Conservation (phyloP, 2,329 filamentous ascomycete genomes). For the Mycosphaerella sp. region DNA sequence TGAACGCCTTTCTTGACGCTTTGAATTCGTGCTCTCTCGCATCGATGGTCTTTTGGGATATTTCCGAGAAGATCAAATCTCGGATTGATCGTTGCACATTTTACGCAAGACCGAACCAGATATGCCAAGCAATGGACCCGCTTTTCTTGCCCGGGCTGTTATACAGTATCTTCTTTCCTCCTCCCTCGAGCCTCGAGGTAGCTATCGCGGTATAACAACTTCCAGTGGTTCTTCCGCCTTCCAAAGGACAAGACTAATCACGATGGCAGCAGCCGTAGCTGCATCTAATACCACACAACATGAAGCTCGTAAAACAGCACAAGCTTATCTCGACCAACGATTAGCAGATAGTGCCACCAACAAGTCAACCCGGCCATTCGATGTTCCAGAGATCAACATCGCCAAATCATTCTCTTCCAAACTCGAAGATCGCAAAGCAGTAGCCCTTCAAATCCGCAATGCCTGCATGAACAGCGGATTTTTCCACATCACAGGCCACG, state of each 20-base stretch:
- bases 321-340: conserved; percentile 33
- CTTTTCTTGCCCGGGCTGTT: neutral
- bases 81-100: neutral
- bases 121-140: conserved; percentile 4
- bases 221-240: neutral
- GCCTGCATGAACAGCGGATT: conserved; percentile 38
- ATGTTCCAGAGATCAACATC: conserved; percentile 37
- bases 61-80: too few relatives aligned
- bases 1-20: too few relatives aligned
- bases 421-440: conserved; percentile 30
- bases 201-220: too few relatives aligned
- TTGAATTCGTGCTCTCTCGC: too few relatives aligned
- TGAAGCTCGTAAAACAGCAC: conserved; percentile 33
- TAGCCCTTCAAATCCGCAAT: conserved; percentile 36
- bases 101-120: neutral
- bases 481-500: conserved; percentile 39
- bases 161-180: neutral
- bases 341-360: conserved; percentile 22
- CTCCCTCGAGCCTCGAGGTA: too few relatives aligned
- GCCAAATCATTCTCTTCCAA: conserved; percentile 33
- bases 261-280: conserved; percentile 9
- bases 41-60: too few relatives aligned
- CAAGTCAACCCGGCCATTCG: conserved; percentile 23
- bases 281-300: conserved; percentile 19
- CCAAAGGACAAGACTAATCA: neutral